A percentile compares a stretch with the other conserved stretches of the same genome.
phyloP scores from a whole-genome alignment of 305 asterid genomes.

The Fraxinus ornus region DNA sequence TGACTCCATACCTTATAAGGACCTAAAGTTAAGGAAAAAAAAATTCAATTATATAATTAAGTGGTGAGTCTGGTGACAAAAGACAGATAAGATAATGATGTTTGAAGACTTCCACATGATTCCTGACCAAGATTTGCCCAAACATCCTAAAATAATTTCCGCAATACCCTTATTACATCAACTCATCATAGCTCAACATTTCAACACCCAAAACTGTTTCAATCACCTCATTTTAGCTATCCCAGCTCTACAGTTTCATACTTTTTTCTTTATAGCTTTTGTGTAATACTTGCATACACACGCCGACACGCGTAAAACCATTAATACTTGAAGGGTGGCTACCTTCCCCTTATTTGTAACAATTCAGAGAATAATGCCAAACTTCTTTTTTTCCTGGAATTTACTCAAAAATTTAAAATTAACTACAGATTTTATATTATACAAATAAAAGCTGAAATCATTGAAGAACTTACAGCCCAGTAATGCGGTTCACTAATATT shows the following conservation, averaged over 20 bases:
- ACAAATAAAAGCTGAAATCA: neutral
- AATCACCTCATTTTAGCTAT: neutral
- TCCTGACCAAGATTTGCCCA: neutral
- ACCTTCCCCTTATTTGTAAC: neutral
- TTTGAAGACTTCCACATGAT: neutral
- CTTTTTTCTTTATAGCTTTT: neutral
- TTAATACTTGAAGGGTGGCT: neutral
- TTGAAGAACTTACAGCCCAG: conserved; percentile 74
- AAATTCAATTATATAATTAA: neutral
- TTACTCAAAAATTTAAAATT: neutral
- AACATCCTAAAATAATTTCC: neutral
- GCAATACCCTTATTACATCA: neutral
- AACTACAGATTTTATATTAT: neutral
- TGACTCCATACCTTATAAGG: neutral
- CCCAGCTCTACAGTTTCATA: neutral
- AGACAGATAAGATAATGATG: neutral
- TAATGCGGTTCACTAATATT: conserved; percentile 77
- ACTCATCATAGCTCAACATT: neutral
- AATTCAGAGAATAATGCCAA: neutral
- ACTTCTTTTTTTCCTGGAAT: neutral
- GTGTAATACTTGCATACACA: neutral
- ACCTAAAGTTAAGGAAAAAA: neutral
- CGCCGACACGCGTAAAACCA: neutral
- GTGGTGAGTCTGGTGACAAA: neutral
- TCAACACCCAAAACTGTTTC: neutral